phyloP scores from a whole-genome alignment of 148 eudicot genomes.

The Silene conica region DNA sequence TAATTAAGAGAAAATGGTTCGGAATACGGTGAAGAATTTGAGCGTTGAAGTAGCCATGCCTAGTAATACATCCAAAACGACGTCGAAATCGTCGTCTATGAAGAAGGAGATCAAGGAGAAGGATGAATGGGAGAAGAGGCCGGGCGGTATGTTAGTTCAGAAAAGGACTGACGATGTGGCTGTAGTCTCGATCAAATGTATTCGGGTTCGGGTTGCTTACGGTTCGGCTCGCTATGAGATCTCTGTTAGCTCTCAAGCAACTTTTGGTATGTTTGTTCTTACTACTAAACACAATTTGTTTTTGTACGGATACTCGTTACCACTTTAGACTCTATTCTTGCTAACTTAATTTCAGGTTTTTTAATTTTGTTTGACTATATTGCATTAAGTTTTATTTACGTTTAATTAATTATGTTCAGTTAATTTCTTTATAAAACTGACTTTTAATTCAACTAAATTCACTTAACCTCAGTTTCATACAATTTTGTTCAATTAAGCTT shows the following conservation, averaged over 20 bases:
- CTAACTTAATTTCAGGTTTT: too few relatives aligned
- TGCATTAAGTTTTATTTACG: too few relatives aligned
- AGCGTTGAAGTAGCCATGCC: neutral
- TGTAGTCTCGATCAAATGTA: slow-evolving; percentile 18
- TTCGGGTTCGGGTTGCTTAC: slow-evolving; percentile 38
- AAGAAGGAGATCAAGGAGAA: neutral
- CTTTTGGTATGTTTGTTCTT: slow-evolving; percentile 36
- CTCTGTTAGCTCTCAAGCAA: slow-evolving; percentile 34
- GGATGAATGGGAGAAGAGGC: slow-evolving; percentile 41
- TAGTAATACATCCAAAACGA: slow-evolving; percentile 2
- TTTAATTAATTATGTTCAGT: too few relatives aligned
- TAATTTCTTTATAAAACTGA: too few relatives aligned
- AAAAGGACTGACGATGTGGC: slow-evolving; percentile 21
- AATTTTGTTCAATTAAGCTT: too few relatives aligned
- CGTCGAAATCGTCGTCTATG: neutral
- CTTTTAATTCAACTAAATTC: too few relatives aligned
- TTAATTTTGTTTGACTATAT: too few relatives aligned
- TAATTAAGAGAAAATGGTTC: neutral
- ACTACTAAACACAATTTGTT: too few relatives aligned
- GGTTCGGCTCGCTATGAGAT: slow-evolving; percentile 32
- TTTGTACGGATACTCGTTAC: too few relatives aligned
- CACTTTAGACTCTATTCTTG: too few relatives aligned
- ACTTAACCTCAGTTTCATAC: too few relatives aligned
- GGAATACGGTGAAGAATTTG: neutral
- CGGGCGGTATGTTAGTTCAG: slow-evolving; percentile 50